Percentiles rank a stretch among this genome's conserved stretches.
Evolutionary conservation across 1,284 basidiomycete species (phyloP).

Genomic region (Spongispora temasekensis): DNA sequence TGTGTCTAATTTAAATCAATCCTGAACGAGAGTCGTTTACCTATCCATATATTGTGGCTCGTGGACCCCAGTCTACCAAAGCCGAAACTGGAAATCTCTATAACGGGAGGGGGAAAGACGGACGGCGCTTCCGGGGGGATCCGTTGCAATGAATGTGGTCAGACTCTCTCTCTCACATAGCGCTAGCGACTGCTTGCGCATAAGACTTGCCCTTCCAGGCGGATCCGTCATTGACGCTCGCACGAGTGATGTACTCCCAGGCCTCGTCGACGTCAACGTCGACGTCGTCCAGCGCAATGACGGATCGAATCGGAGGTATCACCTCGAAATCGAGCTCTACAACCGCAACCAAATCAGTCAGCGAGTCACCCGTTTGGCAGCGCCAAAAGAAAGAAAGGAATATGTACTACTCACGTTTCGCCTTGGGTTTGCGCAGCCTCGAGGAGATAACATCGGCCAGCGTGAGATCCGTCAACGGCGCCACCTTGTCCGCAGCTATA

Average conservation of each 20-base stretch:
- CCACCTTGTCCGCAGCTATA: too few species aligned
- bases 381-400: neutral
- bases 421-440: constrained; percentile 23
- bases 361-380: neutral
- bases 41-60: constrained; percentile 11
- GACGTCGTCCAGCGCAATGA: constrained; percentile 47
- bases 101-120: too few species aligned
- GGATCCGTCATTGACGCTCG: constrained; percentile 38
- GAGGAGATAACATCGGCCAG: constrained; percentile 31
- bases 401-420: constrained; percentile 23
- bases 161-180: too few species aligned
- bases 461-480: constrained; percentile 24
- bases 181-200: constrained; percentile 40
- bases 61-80: too few species aligned
- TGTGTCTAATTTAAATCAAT: constrained; percentile 4
- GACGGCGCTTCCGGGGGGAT: too few species aligned
- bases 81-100: too few species aligned
- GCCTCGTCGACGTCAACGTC: constrained; percentile 39
- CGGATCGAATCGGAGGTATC: constrained; percentile 41
- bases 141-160: too few species aligned
- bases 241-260: constrained; percentile 46
- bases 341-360: constrained; percentile 6
- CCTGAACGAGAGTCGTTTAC: constrained; percentile 20
- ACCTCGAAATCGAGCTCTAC: constrained; percentile 45
- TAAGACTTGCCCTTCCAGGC: constrained; percentile 44